A percentile compares a stretch with the other conserved stretches of the same genome.
Evolutionary conservation across 1,139 yeast species (phyloP).

Genomic region (Candida sp.): DNA sequence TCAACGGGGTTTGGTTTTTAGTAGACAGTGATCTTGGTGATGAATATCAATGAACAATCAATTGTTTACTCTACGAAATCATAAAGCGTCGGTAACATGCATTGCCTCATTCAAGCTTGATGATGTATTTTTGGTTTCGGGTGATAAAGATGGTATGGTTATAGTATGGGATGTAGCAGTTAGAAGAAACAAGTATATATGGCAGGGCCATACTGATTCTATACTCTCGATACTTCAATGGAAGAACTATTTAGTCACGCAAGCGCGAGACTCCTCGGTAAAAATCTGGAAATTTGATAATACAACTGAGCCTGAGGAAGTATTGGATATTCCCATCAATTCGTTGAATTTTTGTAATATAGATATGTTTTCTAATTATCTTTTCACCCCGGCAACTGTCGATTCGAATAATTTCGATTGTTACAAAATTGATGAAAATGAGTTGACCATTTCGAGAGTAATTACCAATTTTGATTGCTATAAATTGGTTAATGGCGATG

Average conservation of each 20-base stretch:
- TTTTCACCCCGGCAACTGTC: conserved; percentile 51
- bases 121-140: conserved; percentile 1
- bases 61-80: conserved; percentile 7
- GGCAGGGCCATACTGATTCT: conserved; percentile 50
- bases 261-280: conserved; percentile 51
- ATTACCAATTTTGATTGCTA: conserved; percentile 23
- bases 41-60: neutral
- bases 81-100: conserved; percentile 6
- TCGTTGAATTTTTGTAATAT: conserved; percentile 56
- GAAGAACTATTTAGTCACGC: conserved; percentile 41
- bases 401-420: conserved; percentile 54
- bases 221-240: conserved; percentile 39
- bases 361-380: conserved; percentile 19
- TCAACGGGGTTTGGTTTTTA: neutral
- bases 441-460: conserved; percentile 20
- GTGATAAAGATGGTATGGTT: conserved; percentile 32
- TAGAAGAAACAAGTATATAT: conserved; percentile 38
- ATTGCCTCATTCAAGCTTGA: neutral
- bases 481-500: conserved; percentile 11
- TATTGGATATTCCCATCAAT: conserved; percentile 42
- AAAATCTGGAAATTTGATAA: conserved; percentile 42
- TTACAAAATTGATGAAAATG: conserved; percentile 27
- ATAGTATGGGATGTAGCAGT: conserved; percentile 50
- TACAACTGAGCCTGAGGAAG: conserved; percentile 2
- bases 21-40: neutral